Conservation (phyloP, 306 rosid genomes). For the Dalbergia oliveri region DNA sequence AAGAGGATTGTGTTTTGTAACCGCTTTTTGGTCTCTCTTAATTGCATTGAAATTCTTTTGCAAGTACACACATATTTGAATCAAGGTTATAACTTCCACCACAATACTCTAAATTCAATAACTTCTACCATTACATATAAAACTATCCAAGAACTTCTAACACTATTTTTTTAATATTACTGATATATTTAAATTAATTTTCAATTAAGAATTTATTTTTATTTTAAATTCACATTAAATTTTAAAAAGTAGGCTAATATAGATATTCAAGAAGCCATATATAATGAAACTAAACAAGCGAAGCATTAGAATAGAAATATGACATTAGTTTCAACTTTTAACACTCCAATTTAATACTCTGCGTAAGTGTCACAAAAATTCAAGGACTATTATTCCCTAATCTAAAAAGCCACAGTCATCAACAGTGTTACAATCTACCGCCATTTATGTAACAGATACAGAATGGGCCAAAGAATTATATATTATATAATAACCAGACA, state of each 20-base stretch:
- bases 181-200: no score
- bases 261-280: neutral
- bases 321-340: neutral
- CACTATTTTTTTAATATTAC: no score
- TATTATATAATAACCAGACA: neutral
- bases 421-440: constrained; percentile 3
- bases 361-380: neutral
- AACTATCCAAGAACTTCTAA: no score
- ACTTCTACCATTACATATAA: no score
- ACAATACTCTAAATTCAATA: no score
- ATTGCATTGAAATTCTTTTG: no score
- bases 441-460: neutral
- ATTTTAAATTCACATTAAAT: no score
- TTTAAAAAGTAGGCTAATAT: neutral
- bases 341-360: neutral
- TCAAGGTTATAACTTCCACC: no score
- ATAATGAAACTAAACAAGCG: neutral
- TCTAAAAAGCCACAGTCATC: neutral
- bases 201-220: no score
- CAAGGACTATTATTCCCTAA: neutral
- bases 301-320: neutral
- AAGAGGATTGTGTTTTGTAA: no score
- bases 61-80: no score
- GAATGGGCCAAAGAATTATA: neutral
- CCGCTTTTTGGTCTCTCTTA: no score